Percentiles rank a stretch among this genome's conserved stretches.
Evolutionary conservation across 176 grass and related monocot genomes (phyloP).

Genomic region (Carex kokanica): DNA sequence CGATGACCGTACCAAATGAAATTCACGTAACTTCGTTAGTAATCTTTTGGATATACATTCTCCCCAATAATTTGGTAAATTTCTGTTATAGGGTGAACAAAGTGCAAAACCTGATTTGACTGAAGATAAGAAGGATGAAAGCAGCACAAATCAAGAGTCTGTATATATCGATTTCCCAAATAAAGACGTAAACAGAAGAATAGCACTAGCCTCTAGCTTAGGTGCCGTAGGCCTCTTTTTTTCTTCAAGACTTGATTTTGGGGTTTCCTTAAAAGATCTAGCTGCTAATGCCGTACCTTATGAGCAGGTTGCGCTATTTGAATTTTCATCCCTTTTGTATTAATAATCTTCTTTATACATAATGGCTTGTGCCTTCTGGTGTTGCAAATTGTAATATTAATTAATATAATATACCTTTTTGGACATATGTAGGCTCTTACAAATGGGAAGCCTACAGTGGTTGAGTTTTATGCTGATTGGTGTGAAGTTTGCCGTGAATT

Average conservation of each 20-base stretch:
- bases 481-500: constrained; percentile 95
- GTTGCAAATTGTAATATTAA: background rate
- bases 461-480: constrained; percentile 97
- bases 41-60: background rate
- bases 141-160: constrained; percentile 30
- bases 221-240: constrained; percentile 63
- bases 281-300: constrained; percentile 58
- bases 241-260: constrained; percentile 67
- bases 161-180: constrained; percentile 51
- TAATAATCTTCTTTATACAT: background rate
- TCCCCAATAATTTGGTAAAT: background rate
- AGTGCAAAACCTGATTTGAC: constrained; percentile 20
- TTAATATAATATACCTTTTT: constrained; percentile 7
- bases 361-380: background rate
- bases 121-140: constrained; percentile 44
- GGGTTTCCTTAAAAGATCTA: constrained; percentile 78
- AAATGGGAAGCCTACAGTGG: constrained; percentile 91
- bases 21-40: background rate
- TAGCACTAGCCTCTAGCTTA: constrained; percentile 56
- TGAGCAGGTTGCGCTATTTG: constrained; percentile 47
- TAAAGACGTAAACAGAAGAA: constrained; percentile 75
- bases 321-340: background rate
- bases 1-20: background rate
- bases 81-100: constrained; percentile 51
- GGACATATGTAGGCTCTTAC: constrained; percentile 57